phyloP scores from a whole-genome alignment of 768 basidiomycete genomes.

The Amyloporia xantha region DNA sequence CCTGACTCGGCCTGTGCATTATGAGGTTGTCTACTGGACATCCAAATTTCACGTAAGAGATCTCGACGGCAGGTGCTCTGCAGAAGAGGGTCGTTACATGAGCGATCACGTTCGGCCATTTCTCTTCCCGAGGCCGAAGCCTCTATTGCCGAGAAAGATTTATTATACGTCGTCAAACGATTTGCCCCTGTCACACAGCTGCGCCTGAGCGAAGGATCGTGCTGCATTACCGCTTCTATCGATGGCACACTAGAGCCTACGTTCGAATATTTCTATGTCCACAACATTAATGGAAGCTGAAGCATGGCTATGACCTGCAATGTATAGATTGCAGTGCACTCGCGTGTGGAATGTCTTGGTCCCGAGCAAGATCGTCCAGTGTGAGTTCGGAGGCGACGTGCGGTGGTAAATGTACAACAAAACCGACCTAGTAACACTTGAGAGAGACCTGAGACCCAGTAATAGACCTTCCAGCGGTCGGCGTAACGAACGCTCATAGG shows the following conservation, averaged over 20 bases:
- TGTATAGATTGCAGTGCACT: conserved; percentile 16
- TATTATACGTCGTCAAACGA: not conserved
- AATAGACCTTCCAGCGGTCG: not conserved
- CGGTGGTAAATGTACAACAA: conserved; percentile 17
- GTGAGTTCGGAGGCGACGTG: conserved; percentile 2
- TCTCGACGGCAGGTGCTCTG: no score
- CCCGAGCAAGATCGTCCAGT: conserved; percentile 9
- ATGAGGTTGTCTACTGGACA: no score
- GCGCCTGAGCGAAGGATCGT: conserved; percentile 2
- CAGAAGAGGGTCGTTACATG: not conserved
- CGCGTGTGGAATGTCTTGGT: conserved; percentile 9
- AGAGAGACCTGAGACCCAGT: conserved; percentile 3
- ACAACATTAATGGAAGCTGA: not conserved
- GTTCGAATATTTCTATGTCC: conserved; percentile 3
- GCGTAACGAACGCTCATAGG: conserved; percentile 4
- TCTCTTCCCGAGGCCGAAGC: not conserved
- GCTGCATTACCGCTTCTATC: conserved; percentile 7
- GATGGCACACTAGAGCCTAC: conserved; percentile 8
- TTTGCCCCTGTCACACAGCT: conserved; percentile 2
- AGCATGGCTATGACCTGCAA: conserved; percentile 7
- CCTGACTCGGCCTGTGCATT: no score
- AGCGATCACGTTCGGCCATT: not conserved
- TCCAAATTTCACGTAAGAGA: no score
- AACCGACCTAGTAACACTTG: conserved; percentile 23
- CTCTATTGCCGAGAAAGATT: not conserved